Evolutionary conservation across 75 land plant species (phyloP).

Genomic region (Adiantum capillusveneris): DNA sequence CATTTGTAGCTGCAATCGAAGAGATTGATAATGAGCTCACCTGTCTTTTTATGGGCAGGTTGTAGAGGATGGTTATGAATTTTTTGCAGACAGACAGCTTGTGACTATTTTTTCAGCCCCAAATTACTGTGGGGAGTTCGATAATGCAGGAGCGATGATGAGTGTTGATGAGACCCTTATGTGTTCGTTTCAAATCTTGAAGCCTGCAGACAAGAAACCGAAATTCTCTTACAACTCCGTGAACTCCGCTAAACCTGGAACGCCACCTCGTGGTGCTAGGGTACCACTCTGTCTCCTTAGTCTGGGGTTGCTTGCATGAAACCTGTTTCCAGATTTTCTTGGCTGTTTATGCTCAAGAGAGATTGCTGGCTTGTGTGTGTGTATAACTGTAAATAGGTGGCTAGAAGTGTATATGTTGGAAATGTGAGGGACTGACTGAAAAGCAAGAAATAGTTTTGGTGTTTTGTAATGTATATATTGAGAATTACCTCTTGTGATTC

Average conservation of each 20-base stretch:
- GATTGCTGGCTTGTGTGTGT: too few relatives aligned
- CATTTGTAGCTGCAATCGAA: neutral
- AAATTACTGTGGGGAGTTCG: constrained; percentile 82
- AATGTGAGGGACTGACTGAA: too few relatives aligned
- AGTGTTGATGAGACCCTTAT: constrained; percentile 74
- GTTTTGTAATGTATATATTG: too few relatives aligned
- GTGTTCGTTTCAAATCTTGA: constrained; percentile 85
- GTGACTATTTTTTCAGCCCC: constrained; percentile 81
- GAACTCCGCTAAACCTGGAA: constrained; percentile 23
- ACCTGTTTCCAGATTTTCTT: too few relatives aligned
- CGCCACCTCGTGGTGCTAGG: constrained; percentile 22
- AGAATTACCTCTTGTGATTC: too few relatives aligned
- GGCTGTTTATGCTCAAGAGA: too few relatives aligned
- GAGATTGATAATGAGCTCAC: neutral
- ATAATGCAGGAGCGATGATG: constrained; percentile 92
- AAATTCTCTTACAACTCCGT: constrained; percentile 32
- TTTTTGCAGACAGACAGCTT: constrained; percentile 79
- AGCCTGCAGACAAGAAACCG: constrained; percentile 73
- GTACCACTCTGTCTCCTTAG: constrained; percentile 7
- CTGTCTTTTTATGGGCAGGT: constrained; percentile 34
- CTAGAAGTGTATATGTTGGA: too few relatives aligned
- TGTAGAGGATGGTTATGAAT: constrained; percentile 91
- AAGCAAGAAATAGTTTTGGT: too few relatives aligned
- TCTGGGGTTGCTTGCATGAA: too few relatives aligned
- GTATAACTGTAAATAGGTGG: too few relatives aligned